Base-by-base conservation (phyloP, 805 yeast genomes). In the Geotrichum ghanense region DNA sequence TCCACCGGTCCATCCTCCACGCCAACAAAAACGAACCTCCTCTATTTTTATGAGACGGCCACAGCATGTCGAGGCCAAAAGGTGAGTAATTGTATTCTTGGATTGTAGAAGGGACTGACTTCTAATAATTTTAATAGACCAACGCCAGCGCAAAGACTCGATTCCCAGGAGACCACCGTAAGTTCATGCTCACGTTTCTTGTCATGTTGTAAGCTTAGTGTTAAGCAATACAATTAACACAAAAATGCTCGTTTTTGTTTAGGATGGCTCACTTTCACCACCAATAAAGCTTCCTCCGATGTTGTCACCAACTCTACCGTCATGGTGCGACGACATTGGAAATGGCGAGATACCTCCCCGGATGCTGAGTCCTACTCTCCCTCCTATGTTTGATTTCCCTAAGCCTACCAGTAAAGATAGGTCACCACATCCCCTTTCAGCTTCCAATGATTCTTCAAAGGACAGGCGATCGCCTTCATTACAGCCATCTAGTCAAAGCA, bases 311-410 rank as follows among this genome's bases (percentile, higher is more conserved):
- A 62, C 69, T 10, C 52, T 64, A 22, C 68, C 68, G 4, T 48
- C 61, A 6, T 53, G 61, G 53, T 53, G 56, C 43, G 62, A 59
- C 22, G 56, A 49, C 51, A 48, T 49, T n/a, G 19, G 19, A 10
- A 19, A 12, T 5, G 5, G 37, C 5, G 37, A 31, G 7, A 31
- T 39, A 10, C 66, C 64, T 10, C 48, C 56, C 27, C 52, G 52
- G 16, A 65, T 66, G 58, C 51, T 66, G 45, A 65, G 69, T 50
- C 71, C 71, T 2, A 66, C 70, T 14, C 56, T 67, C 12, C 71
- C 71, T 1, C 56, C 67, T 2, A 52, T 53, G 25, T 64, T 60
- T 43, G 60, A 54, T 24, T 39, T 24, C 14, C 23, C 42, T 4
- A n/a, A 39, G 10, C 19, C 5, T 20, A 14, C 22, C 6, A 6